phyloP scores from a whole-genome alignment of 2,329 filamentous ascomycete genomes.

The Colletotrichum euphorbiae region DNA sequence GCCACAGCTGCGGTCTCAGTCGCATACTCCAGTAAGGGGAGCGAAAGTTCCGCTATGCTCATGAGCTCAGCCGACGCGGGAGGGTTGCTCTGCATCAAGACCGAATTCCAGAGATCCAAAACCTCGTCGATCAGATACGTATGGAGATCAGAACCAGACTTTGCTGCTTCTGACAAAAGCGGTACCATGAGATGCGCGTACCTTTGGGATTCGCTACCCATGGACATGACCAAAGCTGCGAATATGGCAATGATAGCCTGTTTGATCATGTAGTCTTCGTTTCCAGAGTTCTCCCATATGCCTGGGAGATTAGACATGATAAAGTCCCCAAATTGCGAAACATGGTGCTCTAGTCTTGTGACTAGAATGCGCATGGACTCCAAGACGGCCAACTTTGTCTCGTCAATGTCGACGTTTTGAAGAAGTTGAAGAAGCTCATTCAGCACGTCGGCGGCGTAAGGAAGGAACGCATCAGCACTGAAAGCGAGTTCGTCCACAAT shows the following conservation, averaged over 20 bases:
- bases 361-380: conserved; percentile 88
- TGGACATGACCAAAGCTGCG: conserved; percentile 84
- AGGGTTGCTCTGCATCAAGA: conserved; percentile 74
- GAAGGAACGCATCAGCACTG: conserved; percentile 76
- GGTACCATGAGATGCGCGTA: conserved; percentile 87
- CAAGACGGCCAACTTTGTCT: conserved; percentile 90
- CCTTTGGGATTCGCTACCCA: conserved; percentile 80
- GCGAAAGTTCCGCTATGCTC: conserved; percentile 69
- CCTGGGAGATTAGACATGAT: conserved; percentile 84
- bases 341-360: conserved; percentile 81
- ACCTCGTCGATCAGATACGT: conserved; percentile 92
- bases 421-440: conserved; percentile 81
- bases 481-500: conserved; percentile 90
- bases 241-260: conserved; percentile 91
- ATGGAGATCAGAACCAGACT: conserved; percentile 79
- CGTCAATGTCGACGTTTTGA: conserved; percentile 81
- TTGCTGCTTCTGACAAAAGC: conserved; percentile 82
- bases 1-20: conserved; percentile 72
- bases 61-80: conserved; percentile 73
- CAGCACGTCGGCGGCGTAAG: conserved; percentile 80
- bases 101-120: conserved; percentile 86
- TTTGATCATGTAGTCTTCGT: conserved; percentile 90
- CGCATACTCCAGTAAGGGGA: conserved; percentile 75
- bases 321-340: conserved; percentile 76
- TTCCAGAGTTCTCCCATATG: conserved; percentile 85